Conservation (phyloP, 83 land plant genomes). For the Picea abies region DNA sequence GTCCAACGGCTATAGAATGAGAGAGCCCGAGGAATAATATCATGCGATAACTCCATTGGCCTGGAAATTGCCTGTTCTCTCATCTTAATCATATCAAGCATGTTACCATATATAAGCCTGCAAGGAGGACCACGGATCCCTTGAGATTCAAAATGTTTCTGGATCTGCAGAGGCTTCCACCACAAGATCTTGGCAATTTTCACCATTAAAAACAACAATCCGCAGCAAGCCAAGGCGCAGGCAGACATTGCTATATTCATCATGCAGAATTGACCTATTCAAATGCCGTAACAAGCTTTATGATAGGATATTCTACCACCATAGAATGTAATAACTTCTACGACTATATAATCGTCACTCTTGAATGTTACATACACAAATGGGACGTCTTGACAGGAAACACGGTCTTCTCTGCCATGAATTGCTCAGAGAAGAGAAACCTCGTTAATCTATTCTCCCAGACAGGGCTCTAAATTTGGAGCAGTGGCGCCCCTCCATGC, state of each 20-base stretch:
- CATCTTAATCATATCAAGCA: constrained; percentile 20
- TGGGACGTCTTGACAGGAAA: no score
- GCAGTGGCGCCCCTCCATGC: neutral
- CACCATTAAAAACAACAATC: constrained; percentile 2
- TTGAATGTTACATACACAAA: no score
- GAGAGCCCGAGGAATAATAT: constrained; percentile 27
- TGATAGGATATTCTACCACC: neutral
- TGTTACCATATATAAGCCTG: constrained; percentile 29
- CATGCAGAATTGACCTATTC: neutral
- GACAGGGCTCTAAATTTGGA: constrained; percentile 1
- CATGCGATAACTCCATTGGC: constrained; percentile 23
- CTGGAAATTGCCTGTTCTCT: constrained; percentile 12
- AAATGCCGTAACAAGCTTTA: neutral
- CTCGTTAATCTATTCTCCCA: neutral
- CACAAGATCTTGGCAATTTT: constrained; percentile 9
- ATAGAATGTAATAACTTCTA: no score
- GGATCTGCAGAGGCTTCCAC: constrained; percentile 34
- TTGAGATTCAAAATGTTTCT: constrained; percentile 20
- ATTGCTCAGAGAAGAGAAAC: constrained; percentile 7
- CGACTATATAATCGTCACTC: neutral
- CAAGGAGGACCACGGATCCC: constrained; percentile 39
- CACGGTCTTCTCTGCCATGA: neutral
- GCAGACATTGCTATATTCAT: neutral
- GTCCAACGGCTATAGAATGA: constrained; percentile 28
- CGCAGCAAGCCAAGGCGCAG: neutral